Evolutionary conservation across 1,139 yeast genomes (phyloP), one percentile per base, ranked within the genome.

Genomic region (Suhomyces coccinellae): DNA sequence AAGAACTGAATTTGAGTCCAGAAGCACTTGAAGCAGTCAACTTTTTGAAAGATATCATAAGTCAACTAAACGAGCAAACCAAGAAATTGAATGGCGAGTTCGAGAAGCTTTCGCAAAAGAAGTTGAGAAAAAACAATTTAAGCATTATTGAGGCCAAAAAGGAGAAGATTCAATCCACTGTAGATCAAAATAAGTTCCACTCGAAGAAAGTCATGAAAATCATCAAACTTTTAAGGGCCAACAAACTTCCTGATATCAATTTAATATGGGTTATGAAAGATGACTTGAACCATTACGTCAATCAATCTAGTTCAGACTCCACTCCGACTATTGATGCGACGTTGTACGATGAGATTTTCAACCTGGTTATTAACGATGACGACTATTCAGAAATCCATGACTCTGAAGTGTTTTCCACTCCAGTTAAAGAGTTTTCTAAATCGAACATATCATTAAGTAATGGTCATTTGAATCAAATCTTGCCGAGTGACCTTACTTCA

Each of bases 311-410:
- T 41, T 73, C 69, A 39, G 77, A 73, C 33, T 70, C 73, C 15
- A 75, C 66, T 42, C 66, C 66, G 44, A 57, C 65, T 7, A 71
- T 67, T 50, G 76, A 73, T 44, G 72, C 65, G 16, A 57, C 72
- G 4, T 59, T 73, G 39, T 74, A 73, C 50, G 79, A 74, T 47
- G 79, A 74, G 44, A 63, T 74, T 24, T 61, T 69, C 46, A 71
- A 65, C 33, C 57, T 54, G 57, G 44, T 51, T 15, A 31, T 46
- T 9, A 40, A 31, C n/a, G 55, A 50, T 10, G 51, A 52, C 14
- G 54, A 52, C 4, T 52, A 45, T 36, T 40, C 47, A 13, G 51
- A 49, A 28, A 40, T 47, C 29, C 41, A 42, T 20, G 50, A 52
- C 22, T 52, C 56, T 2, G 57, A 52, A 34, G 38, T 53, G 2